Evolutionary conservation across 345 rosid species (phyloP), one percentile per base, ranked within the genome.

Genomic region (Lumnitzera littorea): DNA sequence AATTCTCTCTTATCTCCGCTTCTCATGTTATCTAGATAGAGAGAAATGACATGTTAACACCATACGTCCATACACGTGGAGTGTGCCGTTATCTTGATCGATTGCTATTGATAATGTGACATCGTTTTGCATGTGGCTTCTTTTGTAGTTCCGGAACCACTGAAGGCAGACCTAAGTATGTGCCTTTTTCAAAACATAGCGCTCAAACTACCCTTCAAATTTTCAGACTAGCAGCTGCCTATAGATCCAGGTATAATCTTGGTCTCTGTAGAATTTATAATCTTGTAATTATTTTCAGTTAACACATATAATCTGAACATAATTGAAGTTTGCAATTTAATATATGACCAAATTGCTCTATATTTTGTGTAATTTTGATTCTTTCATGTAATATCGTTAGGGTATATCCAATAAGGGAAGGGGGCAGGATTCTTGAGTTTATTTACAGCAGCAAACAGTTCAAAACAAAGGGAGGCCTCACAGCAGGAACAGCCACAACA

Each of bases 61-160:
- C 43, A 7, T 4, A 36, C 1, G 11, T 36, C 11, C 11, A 36
- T 1, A 36, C 43, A 36, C 43, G 43, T 36, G 43, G 11, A 6
- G 7, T 5, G 31, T 1, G 1, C 7, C 10, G 5, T 36, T 36
- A 36, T 36, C 11, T 36, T 5, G 7, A 5, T 36, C 43, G 43
- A 5, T 36, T 36, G 10, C 1, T 36, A 36, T 36, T 36, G 43
- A 36, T 36, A 36, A 36, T 5, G 29, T 53, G 4, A 23, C 12
- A 24, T 14, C 14, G 13, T 53, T 53, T 13, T 71, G 15, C 10
- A 20, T 66, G 63, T 49, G 49, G 58, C 29, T 50, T 51, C 41
- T 9, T 49, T 27, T 72, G 56, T 20, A 92, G 98, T 76, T 92
- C 98, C 47, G 98, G 98, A 48, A 92, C 98, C 52, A 89, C 98